Evolutionary conservation across 345 rosid genomes (phyloP), one percentile per base, ranked within the genome.

Genomic region (Euphorbia lathyris): DNA sequence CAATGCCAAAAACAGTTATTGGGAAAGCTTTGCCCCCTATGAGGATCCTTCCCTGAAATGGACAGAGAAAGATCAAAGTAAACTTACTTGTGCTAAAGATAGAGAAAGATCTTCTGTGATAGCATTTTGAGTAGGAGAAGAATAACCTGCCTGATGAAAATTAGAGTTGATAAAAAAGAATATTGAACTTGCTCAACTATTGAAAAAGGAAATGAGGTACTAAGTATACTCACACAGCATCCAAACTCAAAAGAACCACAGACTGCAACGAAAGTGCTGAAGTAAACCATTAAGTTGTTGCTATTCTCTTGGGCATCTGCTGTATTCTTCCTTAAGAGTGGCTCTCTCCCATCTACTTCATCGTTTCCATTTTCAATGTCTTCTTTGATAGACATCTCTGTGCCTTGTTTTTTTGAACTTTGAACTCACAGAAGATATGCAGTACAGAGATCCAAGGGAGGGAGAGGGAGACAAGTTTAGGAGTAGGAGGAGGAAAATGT

Each of bases 161-260:
- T 23, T 22, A 1, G 43, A 72, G 58, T 47, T 43, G 47, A 7
- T 22, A 67, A 66, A 64, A 56, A 34, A 34, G 38, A 34, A 34
- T 7, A 34, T 7, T 2, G 7, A 34, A 34, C 38, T 12, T 38
- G 3, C 22, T 11, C 12, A 13, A 23, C 26, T 16, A 19, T 9
- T 45, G 16, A 9, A 4, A 45, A 9, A 45, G 2, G 2, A 45
- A 45, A 45, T 2, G 16, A 9, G 50, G 17, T 45, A 45, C 2
- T n/a, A 8, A 2, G 5, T 20, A 26, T 29, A 76, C 96, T 84
- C 84, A 91, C 96, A 75, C 96, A 91, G 61, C 90, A 79, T 73
- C 98, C 98, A 71, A 93, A 91, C 43, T 74, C 89, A 66, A 73
- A 93, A 61, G 98, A 88, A 9, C 97, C 98, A 60, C 92, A 91